A percentile compares a stretch with the other conserved stretches of the same genome.
Conservation (phyloP, 257 asterid species). For the Galeopsis tetrahit region DNA sequence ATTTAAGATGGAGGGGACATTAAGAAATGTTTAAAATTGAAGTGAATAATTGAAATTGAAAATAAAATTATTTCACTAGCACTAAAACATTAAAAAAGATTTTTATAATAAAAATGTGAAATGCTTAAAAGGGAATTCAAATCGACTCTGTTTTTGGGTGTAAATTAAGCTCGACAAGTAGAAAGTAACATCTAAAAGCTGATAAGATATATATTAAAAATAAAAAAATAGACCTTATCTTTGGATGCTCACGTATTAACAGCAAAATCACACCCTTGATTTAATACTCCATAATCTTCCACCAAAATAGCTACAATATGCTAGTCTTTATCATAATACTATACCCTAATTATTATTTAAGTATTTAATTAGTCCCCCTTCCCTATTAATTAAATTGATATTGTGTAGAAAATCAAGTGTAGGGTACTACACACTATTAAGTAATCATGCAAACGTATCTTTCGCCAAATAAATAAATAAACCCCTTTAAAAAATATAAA, state of each 20-base stretch:
- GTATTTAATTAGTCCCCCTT: slow-evolving; percentile 24
- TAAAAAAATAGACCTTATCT: slow-evolving; percentile 29
- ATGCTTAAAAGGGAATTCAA: too few relatives aligned
- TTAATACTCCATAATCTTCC: slow-evolving; percentile 28
- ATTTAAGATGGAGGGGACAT: too few relatives aligned
- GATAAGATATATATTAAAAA: neutral
- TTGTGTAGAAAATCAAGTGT: neutral
- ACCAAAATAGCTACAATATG: slow-evolving; percentile 30
- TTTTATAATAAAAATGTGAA: too few relatives aligned
- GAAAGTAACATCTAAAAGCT: too few relatives aligned
- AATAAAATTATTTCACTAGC: too few relatives aligned
- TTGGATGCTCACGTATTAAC: slow-evolving; percentile 31
- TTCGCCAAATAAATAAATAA: neutral
- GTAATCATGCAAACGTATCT: slow-evolving; percentile 20
- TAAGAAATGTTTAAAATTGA: too few relatives aligned
- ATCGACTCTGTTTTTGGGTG: too few relatives aligned
- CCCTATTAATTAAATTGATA: slow-evolving; percentile 17
- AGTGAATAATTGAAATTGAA: too few relatives aligned
- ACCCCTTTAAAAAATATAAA: neutral
- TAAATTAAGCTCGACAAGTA: too few relatives aligned
- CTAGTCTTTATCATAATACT: slow-evolving; percentile 32
- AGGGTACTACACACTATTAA: slow-evolving; percentile 13
- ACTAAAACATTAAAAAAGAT: too few relatives aligned
- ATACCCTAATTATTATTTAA: neutral
- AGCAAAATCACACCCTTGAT: slow-evolving; percentile 39